Conservation (phyloP, 78 protist species). For the Dictyostelium citrinum region DNA sequence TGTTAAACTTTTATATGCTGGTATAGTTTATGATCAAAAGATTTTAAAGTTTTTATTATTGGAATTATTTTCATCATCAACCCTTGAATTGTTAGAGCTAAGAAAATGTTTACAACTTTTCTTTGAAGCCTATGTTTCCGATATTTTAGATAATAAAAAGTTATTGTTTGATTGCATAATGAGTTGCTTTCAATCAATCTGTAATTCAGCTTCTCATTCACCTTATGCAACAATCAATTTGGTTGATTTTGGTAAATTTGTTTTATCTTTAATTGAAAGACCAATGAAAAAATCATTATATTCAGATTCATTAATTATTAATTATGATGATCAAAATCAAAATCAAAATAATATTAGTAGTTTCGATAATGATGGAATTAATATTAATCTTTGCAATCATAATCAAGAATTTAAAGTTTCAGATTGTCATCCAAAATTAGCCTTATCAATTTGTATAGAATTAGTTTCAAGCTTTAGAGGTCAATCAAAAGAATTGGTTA, state of each 20-base stretch:
- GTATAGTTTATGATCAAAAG: slow-evolving; percentile 33
- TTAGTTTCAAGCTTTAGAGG: slow-evolving; percentile 30
- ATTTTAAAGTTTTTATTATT: not conserved
- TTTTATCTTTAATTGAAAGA: slow-evolving; percentile 21
- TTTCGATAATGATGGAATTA: not conserved
- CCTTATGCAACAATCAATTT: not conserved
- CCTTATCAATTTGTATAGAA: slow-evolving; percentile 5
- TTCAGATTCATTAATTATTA: not conserved
- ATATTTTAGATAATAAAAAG: slow-evolving; percentile 14
- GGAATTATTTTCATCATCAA: slow-evolving; percentile 6
- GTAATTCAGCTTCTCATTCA: not conserved
- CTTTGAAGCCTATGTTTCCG: slow-evolving; percentile 5
- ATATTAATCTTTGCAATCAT: too few relatives aligned
- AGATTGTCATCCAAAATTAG: slow-evolving; percentile 20
- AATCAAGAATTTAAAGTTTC: not conserved
- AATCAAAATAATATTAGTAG: not conserved
- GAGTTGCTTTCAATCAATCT: not conserved
- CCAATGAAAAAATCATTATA: not conserved
- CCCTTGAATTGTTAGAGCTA: not conserved
- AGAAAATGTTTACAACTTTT: slow-evolving; percentile 26
- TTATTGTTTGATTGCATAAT: not conserved
- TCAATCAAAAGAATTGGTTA: slow-evolving; percentile 7
- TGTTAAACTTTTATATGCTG: slow-evolving; percentile 32
- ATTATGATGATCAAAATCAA: not conserved
- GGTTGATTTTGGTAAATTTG: slow-evolving; percentile 4